Evolutionary conservation across 768 basidiomycete species (phyloP).

Genomic region (Zangia roseola): DNA sequence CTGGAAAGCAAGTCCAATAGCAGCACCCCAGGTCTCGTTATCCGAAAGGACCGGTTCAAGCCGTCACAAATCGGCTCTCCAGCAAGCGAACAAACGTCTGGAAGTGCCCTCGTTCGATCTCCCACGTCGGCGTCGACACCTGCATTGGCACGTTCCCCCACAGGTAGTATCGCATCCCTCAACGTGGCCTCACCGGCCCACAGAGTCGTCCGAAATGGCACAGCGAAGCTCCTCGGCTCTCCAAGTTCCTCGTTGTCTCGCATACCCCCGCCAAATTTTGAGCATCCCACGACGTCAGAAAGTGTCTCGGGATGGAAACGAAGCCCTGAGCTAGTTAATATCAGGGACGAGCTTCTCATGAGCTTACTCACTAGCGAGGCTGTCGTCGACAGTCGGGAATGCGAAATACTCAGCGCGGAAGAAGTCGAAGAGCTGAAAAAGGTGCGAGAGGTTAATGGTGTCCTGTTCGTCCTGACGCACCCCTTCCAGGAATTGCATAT

Average conservation of each 20-base stretch:
- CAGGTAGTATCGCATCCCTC: constrained; percentile 25
- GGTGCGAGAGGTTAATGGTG: constrained; percentile 39
- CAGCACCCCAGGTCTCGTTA: constrained; percentile 37
- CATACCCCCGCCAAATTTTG: constrained; percentile 27
- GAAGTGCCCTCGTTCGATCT: constrained; percentile 27
- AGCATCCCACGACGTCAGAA: constrained; percentile 37
- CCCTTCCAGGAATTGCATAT: constrained; percentile 66
- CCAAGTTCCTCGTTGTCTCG: constrained; percentile 44
- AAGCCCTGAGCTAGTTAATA: constrained; percentile 47
- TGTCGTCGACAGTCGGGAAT: constrained; percentile 84
- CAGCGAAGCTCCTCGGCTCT: constrained; percentile 19
- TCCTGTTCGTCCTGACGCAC: background rate
- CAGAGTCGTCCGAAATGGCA: constrained; percentile 14
- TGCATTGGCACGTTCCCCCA: constrained; percentile 20
- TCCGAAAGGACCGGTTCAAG: constrained; percentile 53
- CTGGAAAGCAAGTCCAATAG: constrained; percentile 21
- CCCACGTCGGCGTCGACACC: constrained; percentile 23
- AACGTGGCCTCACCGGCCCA: constrained; percentile 22
- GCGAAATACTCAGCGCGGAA: constrained; percentile 71
- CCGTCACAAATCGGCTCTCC: constrained; percentile 22
- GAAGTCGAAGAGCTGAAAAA: constrained; percentile 72
- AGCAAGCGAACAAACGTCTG: constrained; percentile 21
- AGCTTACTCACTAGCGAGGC: constrained; percentile 92
- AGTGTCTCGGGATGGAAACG: constrained; percentile 41
- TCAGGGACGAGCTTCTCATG: constrained; percentile 82